phyloP scores from a whole-genome alignment of 176 grass and related monocot genomes.

The Aechmea fasciata region DNA sequence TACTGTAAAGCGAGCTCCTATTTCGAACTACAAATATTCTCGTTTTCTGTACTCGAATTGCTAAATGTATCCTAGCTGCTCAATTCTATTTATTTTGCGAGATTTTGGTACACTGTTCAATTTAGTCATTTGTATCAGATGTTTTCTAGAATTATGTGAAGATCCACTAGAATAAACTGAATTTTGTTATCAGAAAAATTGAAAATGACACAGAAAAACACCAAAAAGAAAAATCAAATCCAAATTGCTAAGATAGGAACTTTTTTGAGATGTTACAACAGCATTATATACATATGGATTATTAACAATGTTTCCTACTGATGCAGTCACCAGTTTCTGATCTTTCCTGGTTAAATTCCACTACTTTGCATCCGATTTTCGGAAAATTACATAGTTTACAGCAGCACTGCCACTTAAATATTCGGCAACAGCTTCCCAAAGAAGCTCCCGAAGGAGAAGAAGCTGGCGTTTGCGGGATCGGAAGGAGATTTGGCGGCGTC shows the following conservation, averaged over 20 bases:
- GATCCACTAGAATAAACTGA: not conserved
- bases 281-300: not conserved
- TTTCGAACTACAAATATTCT: too few species aligned
- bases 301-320: not conserved
- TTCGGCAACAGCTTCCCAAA: slow-evolving; percentile 47
- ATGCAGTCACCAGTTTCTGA: slow-evolving; percentile 18
- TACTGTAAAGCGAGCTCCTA: too few species aligned
- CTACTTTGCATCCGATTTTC: not conserved
- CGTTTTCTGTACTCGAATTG: too few species aligned
- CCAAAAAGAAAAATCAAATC: not conserved
- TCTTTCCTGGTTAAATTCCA: not conserved
- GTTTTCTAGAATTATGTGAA: too few species aligned
- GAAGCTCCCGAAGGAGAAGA: slow-evolving; percentile 86
- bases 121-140: too few species aligned
- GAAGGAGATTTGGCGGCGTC: slow-evolving; percentile 24
- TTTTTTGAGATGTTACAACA: not conserved
- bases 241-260: not conserved
- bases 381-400: not conserved
- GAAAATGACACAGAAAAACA: not conserved
- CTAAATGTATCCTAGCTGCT: too few species aligned
- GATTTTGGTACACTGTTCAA: too few species aligned
- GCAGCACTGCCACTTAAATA: not conserved
- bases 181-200: not conserved
- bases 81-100: too few species aligned
- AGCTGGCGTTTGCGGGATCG: slow-evolving; percentile 28